These are phyloP conservation scores for Phlyctochytrium bullatum DNA, from an alignment of 192 early-diverging fungal genomes.

Conservation along the genomic window DNA sequence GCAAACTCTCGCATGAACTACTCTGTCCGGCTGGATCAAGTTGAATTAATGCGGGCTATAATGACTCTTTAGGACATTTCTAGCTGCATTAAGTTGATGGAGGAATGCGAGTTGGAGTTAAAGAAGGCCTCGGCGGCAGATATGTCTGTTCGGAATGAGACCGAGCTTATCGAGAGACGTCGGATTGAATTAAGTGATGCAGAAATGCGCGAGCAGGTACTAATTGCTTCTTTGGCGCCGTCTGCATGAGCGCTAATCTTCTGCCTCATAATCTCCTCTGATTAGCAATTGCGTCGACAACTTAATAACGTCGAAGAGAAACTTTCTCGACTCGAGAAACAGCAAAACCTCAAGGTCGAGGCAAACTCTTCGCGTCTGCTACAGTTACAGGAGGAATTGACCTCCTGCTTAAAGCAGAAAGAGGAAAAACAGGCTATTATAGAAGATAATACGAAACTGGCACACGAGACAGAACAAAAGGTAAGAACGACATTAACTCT, in stretches of 20 bases:
- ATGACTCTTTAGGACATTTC: slow-evolving; percentile 45
- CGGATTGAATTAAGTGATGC: slow-evolving; percentile 36
- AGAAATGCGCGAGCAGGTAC: slow-evolving; percentile 41
- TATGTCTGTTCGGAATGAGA: slow-evolving; percentile 24
- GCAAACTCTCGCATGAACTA: slow-evolving; percentile 53
- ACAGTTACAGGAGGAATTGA: slow-evolving; percentile 39
- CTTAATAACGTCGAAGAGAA: slow-evolving; percentile 46
- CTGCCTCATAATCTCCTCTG: slow-evolving; percentile 1
- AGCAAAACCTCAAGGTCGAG: slow-evolving; percentile 39
- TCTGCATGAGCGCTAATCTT: neutral
- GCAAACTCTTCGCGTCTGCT: slow-evolving; percentile 29
- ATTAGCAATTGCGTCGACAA: slow-evolving; percentile 49
- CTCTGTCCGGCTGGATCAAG: slow-evolving; percentile 51
- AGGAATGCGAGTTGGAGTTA: slow-evolving; percentile 59
- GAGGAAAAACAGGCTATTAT: slow-evolving; percentile 29
- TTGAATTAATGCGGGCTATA: slow-evolving; percentile 13
- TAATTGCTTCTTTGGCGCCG: neutral
- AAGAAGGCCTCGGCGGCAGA: slow-evolving; percentile 46
- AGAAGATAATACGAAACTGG: slow-evolving; percentile 29
- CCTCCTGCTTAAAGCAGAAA: slow-evolving; percentile 15
- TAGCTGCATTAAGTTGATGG: slow-evolving; percentile 56
- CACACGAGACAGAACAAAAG: slow-evolving; percentile 38
- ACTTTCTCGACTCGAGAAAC: slow-evolving; percentile 40
- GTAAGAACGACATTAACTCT: too few relatives aligned
- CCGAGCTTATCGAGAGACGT: slow-evolving; percentile 42